Percentiles rank a stretch among this genome's conserved stretches.
Conservation (phyloP, 306 rosid species). For the Carpinus viminea region DNA sequence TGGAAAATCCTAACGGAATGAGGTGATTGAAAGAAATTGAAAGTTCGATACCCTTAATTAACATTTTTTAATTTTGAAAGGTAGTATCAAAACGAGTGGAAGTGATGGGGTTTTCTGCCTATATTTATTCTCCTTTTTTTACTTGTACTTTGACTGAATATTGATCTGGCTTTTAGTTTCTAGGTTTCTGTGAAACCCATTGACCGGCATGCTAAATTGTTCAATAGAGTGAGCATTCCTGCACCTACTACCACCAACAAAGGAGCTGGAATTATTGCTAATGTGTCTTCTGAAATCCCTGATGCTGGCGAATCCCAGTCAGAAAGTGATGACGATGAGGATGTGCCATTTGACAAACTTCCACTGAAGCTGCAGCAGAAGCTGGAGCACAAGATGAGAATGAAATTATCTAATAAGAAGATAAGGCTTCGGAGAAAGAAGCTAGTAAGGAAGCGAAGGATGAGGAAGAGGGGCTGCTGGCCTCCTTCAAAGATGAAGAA, state of each 20-base stretch:
- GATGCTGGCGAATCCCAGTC: neutral
- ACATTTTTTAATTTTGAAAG: no score
- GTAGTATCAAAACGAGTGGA: no score
- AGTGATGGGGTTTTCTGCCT: no score
- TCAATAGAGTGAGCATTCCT: neutral
- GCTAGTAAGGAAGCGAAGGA: neutral
- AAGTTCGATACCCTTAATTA: no score
- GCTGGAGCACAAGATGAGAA: slow-evolving; percentile 9
- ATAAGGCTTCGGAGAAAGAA: slow-evolving; percentile 1
- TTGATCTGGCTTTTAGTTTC: neutral
- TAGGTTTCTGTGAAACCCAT: neutral
- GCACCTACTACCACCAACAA: neutral
- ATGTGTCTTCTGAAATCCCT: neutral
- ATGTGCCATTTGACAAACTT: neutral
- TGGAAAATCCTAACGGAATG: no score
- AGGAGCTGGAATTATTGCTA: neutral
- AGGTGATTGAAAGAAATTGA: no score
- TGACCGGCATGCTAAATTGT: neutral
- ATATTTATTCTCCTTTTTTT: no score
- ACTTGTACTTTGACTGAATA: neutral
- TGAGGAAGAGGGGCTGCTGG: slow-evolving; percentile 3
- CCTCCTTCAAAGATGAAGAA: neutral
- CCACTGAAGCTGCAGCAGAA: neutral
- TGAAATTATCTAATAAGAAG: neutral
- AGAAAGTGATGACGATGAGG: neutral